Percentiles rank a stretch among this genome's conserved stretches.
Evolutionary conservation across 495 filamentous ascomycete genomes (phyloP).

Genomic region (Hyaloscypha finlandica): DNA sequence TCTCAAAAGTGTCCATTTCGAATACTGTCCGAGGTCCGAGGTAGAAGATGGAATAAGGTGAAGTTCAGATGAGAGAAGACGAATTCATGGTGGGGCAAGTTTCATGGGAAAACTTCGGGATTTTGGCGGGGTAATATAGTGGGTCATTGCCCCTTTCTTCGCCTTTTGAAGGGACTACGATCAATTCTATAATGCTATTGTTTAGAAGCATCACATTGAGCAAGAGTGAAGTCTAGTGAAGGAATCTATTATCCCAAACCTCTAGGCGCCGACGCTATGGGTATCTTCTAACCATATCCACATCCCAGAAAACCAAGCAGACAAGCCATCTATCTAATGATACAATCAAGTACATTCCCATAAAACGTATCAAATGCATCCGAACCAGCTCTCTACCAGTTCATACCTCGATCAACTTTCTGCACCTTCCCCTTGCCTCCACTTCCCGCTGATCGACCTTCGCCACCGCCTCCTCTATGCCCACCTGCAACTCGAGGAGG

Average conservation of each 20-base stretch:
- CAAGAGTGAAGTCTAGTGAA: conserved; percentile 5
- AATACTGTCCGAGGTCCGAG: background rate
- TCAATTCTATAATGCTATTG: no score
- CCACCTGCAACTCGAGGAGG: conserved; percentile 20
- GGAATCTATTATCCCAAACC: conserved; percentile 27
- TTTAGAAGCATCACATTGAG: background rate
- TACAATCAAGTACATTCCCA: conserved; percentile 6
- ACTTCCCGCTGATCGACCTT: conserved; percentile 16
- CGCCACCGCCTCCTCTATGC: conserved; percentile 24
- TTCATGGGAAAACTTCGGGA: conserved; percentile 16
- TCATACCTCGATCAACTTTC: background rate
- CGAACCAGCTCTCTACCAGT: conserved; percentile 13
- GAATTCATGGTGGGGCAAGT: background rate
- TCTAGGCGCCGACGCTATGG: conserved; percentile 29
- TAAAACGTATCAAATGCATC: background rate
- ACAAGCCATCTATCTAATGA: conserved; percentile 1
- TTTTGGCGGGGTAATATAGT: background rate
- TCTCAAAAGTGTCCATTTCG: background rate
- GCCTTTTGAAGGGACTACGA: no score
- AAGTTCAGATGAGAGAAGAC: background rate
- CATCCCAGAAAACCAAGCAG: background rate
- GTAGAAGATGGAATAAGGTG: background rate
- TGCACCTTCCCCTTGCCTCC: conserved; percentile 5
- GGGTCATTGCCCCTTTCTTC: background rate
- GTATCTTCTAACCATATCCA: conserved; percentile 20